Base-by-base conservation (phyloP, 139 green algal species). In the Chlorella sp. region DNA sequence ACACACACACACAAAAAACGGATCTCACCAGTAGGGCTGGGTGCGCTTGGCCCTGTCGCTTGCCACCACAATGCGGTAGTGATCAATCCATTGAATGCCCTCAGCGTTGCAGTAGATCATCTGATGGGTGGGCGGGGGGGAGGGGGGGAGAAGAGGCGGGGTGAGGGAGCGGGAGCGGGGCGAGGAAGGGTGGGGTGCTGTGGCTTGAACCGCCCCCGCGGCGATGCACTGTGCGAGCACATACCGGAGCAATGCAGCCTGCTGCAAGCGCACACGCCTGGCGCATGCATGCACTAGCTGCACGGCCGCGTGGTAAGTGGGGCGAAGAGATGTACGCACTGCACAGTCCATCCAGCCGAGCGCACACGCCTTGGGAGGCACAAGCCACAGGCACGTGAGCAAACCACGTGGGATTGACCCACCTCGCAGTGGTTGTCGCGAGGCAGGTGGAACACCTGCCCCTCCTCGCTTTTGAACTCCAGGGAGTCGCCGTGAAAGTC, bases 71-170 rank as follows among this genome's bases (percentile, higher is more conserved):
- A 95, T 28, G 30, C 92, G 78, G 68, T 87, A 75, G 24, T 89
- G 19, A 69, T 95, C 93, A 0, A 94, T 71, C 90, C 90, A 95
- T 69, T 89, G 76, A 42, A 95, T 89, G 4, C 93, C 93, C 86
- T 94, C 93, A 32, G 90, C 89, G 66, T 94, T 95, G 83, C 93
- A 95, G 87, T 94, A 95, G 0, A 92, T 89, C 21, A 89, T 88
- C 75, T 89, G 78, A 0, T 53, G 69, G n/a, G 30, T 21, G 61
- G 40, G 28, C 39, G 5, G 61, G 26, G 80, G 34, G 48, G 30
- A 40, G 26, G 12, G 3, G 12, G 19, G 37, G 0, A 60, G 36
- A 19, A 1, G 34, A n/a, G 77, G 18, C 19, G 77, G 37, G 18
- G 37, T n/a, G 37, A 7, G 77, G 37, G 5, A 34, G 37, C 66